Evolutionary conservation across 129 eudicot species (phyloP).

Genomic region (Escallonia herrerae): DNA sequence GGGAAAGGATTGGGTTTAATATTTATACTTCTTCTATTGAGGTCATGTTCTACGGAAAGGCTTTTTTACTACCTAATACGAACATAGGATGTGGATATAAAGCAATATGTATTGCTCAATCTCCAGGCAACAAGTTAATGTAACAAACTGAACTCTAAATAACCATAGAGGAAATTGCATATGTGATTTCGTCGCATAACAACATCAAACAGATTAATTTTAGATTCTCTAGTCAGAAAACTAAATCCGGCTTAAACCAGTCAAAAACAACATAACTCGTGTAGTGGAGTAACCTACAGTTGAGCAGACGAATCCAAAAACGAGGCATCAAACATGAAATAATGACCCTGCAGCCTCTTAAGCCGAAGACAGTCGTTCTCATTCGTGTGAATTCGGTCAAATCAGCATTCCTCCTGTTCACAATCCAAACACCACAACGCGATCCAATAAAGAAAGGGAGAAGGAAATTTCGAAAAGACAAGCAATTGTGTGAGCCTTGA

Average conservation of each 20-base stretch:
- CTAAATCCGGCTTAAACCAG: neutral
- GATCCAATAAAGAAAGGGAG: constrained; percentile 19
- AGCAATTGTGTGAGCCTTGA: too few species aligned
- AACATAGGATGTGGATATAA: too few species aligned
- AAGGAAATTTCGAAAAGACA: too few species aligned
- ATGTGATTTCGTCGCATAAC: neutral
- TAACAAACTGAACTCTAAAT: neutral
- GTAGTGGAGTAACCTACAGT: constrained; percentile 68
- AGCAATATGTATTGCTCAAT: too few species aligned
- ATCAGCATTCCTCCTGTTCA: constrained; percentile 69
- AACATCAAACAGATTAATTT: constrained; percentile 3
- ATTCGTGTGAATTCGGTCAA: constrained; percentile 60
- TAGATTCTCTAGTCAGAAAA: neutral
- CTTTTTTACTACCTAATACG: too few species aligned
- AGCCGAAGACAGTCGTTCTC: constrained; percentile 76
- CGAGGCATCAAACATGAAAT: constrained; percentile 75
- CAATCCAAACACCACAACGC: constrained; percentile 66
- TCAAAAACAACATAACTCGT: constrained; percentile 31
- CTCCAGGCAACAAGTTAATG: constrained; percentile 2
- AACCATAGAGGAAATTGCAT: neutral
- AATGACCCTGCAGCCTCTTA: constrained; percentile 71
- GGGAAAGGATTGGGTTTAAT: too few species aligned
- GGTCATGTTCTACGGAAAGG: too few species aligned
- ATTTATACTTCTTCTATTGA: too few species aligned
- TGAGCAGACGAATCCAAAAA: constrained; percentile 75